A percentile compares a stretch with the other conserved stretches of the same genome.
Conservation (phyloP, 2,329 filamentous ascomycete species). For the Hypoxylon sp. region DNA sequence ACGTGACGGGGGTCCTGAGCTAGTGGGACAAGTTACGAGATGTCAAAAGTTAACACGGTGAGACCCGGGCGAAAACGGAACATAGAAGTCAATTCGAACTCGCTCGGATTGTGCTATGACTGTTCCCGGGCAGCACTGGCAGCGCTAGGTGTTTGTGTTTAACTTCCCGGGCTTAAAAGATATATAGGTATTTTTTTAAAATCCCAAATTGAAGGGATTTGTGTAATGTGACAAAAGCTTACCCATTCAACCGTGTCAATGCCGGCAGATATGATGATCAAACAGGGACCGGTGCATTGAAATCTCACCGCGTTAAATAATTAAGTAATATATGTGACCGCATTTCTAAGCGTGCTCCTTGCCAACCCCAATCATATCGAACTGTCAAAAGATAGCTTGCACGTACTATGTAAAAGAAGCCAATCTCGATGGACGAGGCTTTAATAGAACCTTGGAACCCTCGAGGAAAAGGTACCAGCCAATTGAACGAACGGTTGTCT, state of each 20-base stretch:
- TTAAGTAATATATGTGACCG: neutral
- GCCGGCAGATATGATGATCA: conserved; percentile 23
- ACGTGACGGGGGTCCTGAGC: neutral
- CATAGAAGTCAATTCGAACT: conserved; percentile 13
- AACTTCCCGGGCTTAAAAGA: conserved; percentile 12
- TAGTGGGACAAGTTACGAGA: conserved; percentile 12
- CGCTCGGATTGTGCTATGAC: conserved; percentile 4
- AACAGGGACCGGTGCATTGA: conserved; percentile 14
- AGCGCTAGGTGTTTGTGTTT: conserved; percentile 2
- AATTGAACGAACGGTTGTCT: conserved; percentile 36
- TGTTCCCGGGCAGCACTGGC: conserved; percentile 18
- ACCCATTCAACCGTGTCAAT: conserved; percentile 27
- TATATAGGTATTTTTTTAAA: too few relatives aligned
- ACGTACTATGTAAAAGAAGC: neutral
- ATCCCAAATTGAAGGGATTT: conserved; percentile 24
- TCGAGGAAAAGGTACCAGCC: conserved; percentile 7
- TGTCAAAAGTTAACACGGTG: neutral
- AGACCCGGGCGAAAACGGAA: conserved; percentile 4
- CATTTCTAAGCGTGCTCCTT: conserved; percentile 9
- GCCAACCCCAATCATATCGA: conserved; percentile 14
- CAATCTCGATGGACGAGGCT: conserved; percentile 7
- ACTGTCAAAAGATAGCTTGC: conserved; percentile 1
- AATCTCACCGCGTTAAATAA: conserved; percentile 1
- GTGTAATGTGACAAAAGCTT: conserved; percentile 24
- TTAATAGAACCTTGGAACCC: neutral